Conservation (phyloP, 768 basidiomycete species). For the Amanita polypyramis region DNA sequence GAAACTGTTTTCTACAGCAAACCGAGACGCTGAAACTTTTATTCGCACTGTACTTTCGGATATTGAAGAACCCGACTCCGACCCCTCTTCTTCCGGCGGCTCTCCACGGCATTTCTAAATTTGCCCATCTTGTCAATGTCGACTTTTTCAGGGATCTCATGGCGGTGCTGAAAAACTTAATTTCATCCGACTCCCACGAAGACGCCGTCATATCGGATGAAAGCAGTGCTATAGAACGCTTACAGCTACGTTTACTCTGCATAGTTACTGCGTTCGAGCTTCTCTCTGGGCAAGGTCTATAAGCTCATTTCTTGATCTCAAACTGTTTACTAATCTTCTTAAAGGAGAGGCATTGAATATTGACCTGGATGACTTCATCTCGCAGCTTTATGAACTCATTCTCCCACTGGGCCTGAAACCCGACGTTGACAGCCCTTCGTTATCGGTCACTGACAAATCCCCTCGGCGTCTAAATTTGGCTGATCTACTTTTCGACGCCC, state of each 20-base stretch:
- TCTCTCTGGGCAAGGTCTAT: constrained; percentile 80
- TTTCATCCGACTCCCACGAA: constrained; percentile 38
- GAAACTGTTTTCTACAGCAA: constrained; percentile 44
- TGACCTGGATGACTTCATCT: constrained; percentile 84
- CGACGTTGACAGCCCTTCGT: constrained; percentile 46
- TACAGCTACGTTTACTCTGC: constrained; percentile 63
- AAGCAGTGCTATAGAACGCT: constrained; percentile 23
- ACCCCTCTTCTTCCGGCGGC: constrained; percentile 79
- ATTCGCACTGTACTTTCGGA: constrained; percentile 94
- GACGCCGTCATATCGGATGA: constrained; percentile 26
- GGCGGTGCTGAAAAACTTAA: constrained; percentile 71
- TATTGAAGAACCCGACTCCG: constrained; percentile 76
- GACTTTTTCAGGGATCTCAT: constrained; percentile 98
- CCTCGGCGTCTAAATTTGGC: constrained; percentile 25
- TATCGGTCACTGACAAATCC: constrained; percentile 5
- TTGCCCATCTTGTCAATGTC: constrained; percentile 93
- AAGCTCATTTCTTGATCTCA: not conserved
- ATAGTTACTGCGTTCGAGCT: constrained; percentile 97
- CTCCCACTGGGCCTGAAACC: constrained; percentile 59
- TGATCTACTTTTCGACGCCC: constrained; percentile 80
- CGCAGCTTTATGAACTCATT: constrained; percentile 75
- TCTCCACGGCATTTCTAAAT: constrained; percentile 85
- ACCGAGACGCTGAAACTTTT: constrained; percentile 97
- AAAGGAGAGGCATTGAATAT: constrained; percentile 95
- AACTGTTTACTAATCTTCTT: constrained; percentile 7